Percentiles rank a stretch among this genome's conserved stretches.
These are phyloP conservation scores for Vaccinium corymbosum DNA, from an alignment of 148 eudicot genomes.

Conservation along the genomic window DNA sequence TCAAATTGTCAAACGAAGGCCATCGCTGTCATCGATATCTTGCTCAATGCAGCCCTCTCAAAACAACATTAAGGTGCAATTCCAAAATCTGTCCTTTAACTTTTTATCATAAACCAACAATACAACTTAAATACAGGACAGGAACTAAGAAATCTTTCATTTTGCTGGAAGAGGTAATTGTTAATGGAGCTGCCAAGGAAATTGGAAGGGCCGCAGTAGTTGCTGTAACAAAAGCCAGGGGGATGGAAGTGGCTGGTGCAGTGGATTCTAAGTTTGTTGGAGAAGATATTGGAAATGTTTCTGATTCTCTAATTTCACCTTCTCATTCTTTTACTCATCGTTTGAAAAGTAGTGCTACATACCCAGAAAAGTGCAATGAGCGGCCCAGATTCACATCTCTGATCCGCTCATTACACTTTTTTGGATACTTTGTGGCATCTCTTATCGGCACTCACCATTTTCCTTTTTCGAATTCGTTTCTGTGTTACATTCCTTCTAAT, in stretches of 20 bases:
- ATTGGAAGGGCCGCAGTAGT: conserved; percentile 84
- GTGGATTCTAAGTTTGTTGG: conserved; percentile 67
- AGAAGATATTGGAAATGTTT: conserved; percentile 78
- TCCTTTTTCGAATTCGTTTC: not conserved
- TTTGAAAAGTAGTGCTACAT: too few relatives aligned
- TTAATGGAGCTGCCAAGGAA: conserved; percentile 91
- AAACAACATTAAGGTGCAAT: conserved; percentile 62
- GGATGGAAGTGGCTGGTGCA: conserved; percentile 94
- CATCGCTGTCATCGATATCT: conserved; percentile 23
- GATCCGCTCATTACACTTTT: too few relatives aligned
- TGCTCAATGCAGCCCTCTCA: conserved; percentile 71
- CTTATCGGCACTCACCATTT: too few relatives aligned
- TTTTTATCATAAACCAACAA: not conserved
- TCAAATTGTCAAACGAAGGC: conserved; percentile 12
- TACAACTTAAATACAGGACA: not conserved
- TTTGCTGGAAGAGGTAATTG: conserved; percentile 50
- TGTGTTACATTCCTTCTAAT: not conserved
- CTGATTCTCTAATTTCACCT: not conserved
- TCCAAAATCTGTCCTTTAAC: not conserved
- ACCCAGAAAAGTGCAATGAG: too few relatives aligned
- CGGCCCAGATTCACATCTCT: too few relatives aligned
- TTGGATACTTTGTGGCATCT: too few relatives aligned
- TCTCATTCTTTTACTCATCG: not conserved
- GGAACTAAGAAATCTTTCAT: conserved; percentile 16
- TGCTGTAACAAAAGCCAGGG: conserved; percentile 84